These are phyloP conservation scores for Malus sylvestris DNA, from an alignment of 306 rosid species.

Conservation along the genomic window DNA sequence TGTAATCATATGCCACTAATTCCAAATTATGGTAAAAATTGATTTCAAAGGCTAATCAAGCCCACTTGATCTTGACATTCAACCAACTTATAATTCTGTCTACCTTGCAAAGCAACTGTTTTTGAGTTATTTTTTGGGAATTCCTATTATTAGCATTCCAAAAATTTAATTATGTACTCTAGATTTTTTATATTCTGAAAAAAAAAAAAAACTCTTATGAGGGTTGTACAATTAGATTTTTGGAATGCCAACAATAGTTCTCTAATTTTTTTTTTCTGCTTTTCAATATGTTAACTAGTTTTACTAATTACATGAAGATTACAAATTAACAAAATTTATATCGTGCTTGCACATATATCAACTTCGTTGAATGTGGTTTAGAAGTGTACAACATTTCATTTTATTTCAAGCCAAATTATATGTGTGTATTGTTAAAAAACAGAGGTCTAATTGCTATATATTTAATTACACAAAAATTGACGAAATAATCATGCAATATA, in stretches of 20 bases:
- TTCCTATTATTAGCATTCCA: too few species aligned
- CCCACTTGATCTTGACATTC: slow-evolving; percentile 14
- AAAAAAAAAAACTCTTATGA: too few species aligned
- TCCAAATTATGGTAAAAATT: not conserved
- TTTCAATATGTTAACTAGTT: not conserved
- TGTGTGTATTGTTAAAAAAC: too few species aligned
- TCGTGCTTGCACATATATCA: not conserved
- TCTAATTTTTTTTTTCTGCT: not conserved
- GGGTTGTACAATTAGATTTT: too few species aligned
- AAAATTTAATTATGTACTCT: too few species aligned
- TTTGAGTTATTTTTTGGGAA: not conserved
- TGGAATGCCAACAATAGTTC: too few species aligned
- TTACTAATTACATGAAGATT: not conserved
- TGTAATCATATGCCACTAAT: slow-evolving; percentile 4
- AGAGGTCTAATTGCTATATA: not conserved
- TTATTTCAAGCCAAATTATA: not conserved
- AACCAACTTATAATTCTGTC: slow-evolving; percentile 14
- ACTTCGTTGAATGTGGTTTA: not conserved
- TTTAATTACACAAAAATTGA: not conserved
- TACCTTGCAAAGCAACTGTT: not conserved
- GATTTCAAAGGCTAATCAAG: not conserved
- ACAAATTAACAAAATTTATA: not conserved
- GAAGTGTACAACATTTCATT: not conserved
- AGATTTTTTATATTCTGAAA: too few species aligned
- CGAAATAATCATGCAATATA: not conserved